These are phyloP conservation scores for Eutrema yunnanense DNA, from an alignment of 345 rosid genomes.

Conservation along the genomic window DNA sequence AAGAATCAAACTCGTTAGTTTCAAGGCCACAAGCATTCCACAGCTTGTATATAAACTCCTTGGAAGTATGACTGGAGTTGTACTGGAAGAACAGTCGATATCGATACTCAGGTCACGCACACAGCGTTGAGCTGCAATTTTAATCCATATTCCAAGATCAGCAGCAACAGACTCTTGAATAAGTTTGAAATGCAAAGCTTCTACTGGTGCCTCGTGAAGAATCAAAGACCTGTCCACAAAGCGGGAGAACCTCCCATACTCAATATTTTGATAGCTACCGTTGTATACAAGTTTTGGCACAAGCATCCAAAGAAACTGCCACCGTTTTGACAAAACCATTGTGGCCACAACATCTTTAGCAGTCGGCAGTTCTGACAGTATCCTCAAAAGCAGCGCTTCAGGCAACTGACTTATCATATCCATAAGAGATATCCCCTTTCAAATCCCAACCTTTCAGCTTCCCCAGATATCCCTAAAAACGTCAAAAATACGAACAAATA, in stretches of 20 bases:
- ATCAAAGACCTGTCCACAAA: conserved; percentile 2
- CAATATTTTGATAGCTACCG: not conserved
- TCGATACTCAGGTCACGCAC: not conserved
- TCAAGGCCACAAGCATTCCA: not conserved
- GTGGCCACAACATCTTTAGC: not conserved
- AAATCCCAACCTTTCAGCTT: not conserved
- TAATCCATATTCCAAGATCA: not conserved
- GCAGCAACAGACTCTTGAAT: too few relatives aligned
- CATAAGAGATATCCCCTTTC: not conserved
- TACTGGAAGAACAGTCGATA: not conserved
- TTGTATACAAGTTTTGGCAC: not conserved
- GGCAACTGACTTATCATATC: not conserved
- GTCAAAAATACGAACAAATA: not conserved
- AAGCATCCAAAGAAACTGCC: not conserved
- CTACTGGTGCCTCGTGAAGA: not conserved
- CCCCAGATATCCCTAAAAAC: not conserved
- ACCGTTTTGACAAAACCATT: conserved; percentile 9
- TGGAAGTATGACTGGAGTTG: not conserved
- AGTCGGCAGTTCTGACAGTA: not conserved
- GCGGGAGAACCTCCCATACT: not conserved
- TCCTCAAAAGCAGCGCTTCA: not conserved
- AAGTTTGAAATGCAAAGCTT: not conserved
- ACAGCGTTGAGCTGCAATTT: not conserved
- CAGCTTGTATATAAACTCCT: not conserved
- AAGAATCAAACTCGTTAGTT: not conserved